Evolutionary conservation across 495 filamentous ascomycete genomes (phyloP).

Genomic region (Daldinia bambusicola): DNA sequence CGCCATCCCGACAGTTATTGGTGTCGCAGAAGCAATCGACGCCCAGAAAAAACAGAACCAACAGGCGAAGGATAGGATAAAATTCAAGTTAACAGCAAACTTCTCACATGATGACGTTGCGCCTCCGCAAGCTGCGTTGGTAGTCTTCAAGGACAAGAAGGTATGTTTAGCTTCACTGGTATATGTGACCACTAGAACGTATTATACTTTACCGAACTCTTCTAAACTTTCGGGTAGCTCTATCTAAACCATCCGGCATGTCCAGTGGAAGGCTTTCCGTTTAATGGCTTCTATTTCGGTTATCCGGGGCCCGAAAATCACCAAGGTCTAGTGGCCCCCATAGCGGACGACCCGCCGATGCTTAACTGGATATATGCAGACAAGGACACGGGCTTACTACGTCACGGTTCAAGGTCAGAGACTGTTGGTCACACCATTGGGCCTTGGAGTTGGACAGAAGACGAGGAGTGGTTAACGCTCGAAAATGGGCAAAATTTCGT

Average conservation of each 20-base stretch:
- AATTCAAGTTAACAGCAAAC: conserved; percentile 59
- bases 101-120: conserved; percentile 54
- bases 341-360: conserved; percentile 67
- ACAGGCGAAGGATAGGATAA: conserved; percentile 62
- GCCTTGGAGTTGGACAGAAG: conserved; percentile 66
- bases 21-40: conserved; percentile 61
- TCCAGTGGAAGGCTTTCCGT: conserved; percentile 61
- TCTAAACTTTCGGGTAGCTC: conserved; percentile 47
- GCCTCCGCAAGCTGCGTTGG: conserved; percentile 50
- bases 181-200: neutral
- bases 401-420: conserved; percentile 62
- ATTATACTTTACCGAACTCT: neutral
- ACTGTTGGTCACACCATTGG: conserved; percentile 62
- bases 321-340: conserved; percentile 67
- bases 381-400: conserved; percentile 64
- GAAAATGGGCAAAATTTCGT: conserved; percentile 56
- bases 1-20: conserved; percentile 61
- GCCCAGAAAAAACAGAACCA: conserved; percentile 61
- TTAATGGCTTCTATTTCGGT: conserved; percentile 69
- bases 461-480: conserved; percentile 65
- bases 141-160: conserved; percentile 57
- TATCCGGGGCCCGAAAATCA: conserved; percentile 66
- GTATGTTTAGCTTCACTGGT: conserved; percentile 43
- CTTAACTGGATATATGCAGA: conserved; percentile 74
- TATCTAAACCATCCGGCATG: conserved; percentile 58